Conservation (phyloP, 202 grass and related monocot species). For the Panicum hallii region DNA sequence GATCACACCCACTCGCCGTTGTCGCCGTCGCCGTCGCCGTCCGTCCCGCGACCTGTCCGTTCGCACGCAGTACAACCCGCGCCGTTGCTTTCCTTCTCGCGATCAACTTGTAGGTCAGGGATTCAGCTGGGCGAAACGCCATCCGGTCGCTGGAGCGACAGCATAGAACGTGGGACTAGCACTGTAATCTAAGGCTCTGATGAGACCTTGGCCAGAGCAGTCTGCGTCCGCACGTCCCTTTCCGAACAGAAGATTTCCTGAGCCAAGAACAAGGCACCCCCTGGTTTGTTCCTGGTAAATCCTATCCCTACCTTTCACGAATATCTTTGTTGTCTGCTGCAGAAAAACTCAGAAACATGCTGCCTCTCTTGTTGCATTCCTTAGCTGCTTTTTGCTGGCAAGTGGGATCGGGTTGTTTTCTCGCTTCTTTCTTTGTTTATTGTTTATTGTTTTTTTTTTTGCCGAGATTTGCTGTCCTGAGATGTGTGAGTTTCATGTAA, state of each 20-base stretch:
- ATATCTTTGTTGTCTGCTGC: background rate
- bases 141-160: background rate
- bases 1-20: background rate
- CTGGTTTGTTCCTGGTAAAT: constrained; percentile 1
- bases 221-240: background rate
- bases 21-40: background rate
- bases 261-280: background rate
- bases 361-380: background rate
- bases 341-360: background rate
- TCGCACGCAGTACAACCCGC: background rate
- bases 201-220: background rate
- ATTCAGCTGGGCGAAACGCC: background rate
- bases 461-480: background rate
- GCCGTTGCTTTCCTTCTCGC: constrained; percentile 1
- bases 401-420: constrained; percentile 2
- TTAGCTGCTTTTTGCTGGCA: background rate
- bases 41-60: background rate
- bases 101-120: background rate
- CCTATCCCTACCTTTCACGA: background rate
- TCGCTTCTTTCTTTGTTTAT: background rate
- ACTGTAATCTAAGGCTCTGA: background rate
- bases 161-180: background rate
- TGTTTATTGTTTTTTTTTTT: no score
- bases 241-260: background rate
- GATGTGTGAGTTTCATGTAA: background rate